phyloP scores from a whole-genome alignment of 2,329 filamentous ascomycete species.

The Xylaria sp. region DNA sequence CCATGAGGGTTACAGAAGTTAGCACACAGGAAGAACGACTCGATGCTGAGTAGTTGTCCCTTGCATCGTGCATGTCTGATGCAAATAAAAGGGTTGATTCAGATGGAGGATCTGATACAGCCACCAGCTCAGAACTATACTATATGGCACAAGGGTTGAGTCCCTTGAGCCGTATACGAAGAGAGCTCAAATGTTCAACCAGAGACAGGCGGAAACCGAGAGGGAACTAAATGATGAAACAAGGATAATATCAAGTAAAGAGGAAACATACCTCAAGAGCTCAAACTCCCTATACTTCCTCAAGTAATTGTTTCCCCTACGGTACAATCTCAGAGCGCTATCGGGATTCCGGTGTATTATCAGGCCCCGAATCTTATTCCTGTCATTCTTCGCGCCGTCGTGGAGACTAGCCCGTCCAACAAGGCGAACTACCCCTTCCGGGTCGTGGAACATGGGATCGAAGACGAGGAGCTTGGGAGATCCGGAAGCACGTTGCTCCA shows the following conservation, averaged over 20 bases:
- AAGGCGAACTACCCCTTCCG: conserved; percentile 69
- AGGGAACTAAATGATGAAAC: not conserved
- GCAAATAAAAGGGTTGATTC: too few species aligned
- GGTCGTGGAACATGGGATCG: conserved; percentile 84
- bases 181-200: not conserved
- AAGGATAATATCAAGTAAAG: not conserved
- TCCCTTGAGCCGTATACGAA: not conserved
- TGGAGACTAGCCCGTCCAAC: conserved; percentile 53
- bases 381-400: conserved; percentile 8
- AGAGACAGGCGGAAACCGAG: not conserved
- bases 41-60: not conserved
- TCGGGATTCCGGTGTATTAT: conserved; percentile 58
- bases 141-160: not conserved
- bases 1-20: not conserved
- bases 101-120: not conserved
- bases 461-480: conserved; percentile 81
- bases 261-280: conserved; percentile 70
- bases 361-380: conserved; percentile 49
- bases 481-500: conserved; percentile 76
- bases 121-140: not conserved
- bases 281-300: conserved; percentile 82
- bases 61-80: not conserved
- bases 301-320: conserved; percentile 75
- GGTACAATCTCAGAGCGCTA: conserved; percentile 75
- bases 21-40: not conserved